Conservation (phyloP, 73 alveolate species). For the Symbiodinium natans region DNA sequence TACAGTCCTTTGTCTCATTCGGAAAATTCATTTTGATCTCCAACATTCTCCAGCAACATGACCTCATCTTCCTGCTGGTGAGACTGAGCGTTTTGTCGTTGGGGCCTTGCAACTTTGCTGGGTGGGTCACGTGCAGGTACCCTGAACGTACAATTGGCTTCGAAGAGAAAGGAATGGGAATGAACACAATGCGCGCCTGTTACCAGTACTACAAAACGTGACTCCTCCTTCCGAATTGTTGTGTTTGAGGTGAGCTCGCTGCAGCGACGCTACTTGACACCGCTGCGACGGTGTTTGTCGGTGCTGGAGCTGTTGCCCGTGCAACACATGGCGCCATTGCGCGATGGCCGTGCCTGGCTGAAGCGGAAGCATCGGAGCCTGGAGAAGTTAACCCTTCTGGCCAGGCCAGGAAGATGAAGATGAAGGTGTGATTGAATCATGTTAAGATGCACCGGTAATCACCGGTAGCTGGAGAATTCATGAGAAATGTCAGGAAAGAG, state of each 20-base stretch:
- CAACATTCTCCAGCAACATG: no score
- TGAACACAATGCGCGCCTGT: no score
- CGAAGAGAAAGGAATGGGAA: no score
- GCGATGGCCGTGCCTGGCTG: not conserved
- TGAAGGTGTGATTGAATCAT: not conserved
- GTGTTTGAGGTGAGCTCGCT: not conserved
- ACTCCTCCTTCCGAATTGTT: no score
- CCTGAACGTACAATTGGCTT: no score
- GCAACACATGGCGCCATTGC: not conserved
- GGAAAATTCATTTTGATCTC: no score
- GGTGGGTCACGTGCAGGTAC: no score
- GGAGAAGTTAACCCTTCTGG: not conserved
- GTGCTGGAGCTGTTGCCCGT: not conserved
- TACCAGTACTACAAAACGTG: no score
- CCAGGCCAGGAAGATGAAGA: not conserved
- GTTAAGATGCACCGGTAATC: not conserved
- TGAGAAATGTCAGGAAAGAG: not conserved
- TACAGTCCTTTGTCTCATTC: no score
- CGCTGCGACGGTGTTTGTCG: not conserved
- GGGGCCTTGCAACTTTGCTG: no score
- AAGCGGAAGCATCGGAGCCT: conserved; percentile 5
- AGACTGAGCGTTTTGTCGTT: no score
- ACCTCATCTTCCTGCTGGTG: no score
- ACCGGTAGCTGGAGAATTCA: not conserved
- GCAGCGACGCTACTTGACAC: not conserved